Conservation (phyloP, 2,329 filamentous ascomycete species). For the Simplicillium sp. region DNA sequence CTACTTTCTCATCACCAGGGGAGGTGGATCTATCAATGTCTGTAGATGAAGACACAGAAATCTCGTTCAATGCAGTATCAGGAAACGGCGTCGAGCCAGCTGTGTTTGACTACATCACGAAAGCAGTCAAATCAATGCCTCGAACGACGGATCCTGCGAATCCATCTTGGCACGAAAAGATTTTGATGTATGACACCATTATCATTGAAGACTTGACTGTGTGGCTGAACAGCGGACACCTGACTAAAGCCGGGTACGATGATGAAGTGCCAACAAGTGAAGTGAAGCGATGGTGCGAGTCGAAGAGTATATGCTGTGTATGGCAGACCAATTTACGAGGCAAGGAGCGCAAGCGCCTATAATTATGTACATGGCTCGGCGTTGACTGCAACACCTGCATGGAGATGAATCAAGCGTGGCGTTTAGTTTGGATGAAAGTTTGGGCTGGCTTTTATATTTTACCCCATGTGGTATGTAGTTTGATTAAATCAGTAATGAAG, state of each 20-base stretch:
- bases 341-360: conserved; percentile 41
- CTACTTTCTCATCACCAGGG: conserved; percentile 33
- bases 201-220: conserved; percentile 73
- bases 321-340: conserved; percentile 51
- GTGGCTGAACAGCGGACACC: conserved; percentile 70
- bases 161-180: conserved; percentile 83
- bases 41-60: conserved; percentile 33
- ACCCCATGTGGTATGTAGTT: neutral
- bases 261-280: conserved; percentile 52
- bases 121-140: conserved; percentile 41
- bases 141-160: conserved; percentile 36
- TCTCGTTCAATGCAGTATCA: conserved; percentile 30
- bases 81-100: conserved; percentile 19
- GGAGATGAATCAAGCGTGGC: too few species aligned
- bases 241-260: conserved; percentile 55
- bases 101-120: conserved; percentile 44
- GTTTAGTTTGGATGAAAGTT: too few species aligned
- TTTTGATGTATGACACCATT: conserved; percentile 87
- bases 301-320: conserved; percentile 74
- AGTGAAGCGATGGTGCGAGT: conserved; percentile 86
- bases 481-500: neutral
- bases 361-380: conserved; percentile 7
- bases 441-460: too few species aligned
- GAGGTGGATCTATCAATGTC: conserved; percentile 32
- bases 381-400: too few species aligned